Evolutionary conservation across 257 asterid genomes (phyloP), one percentile per base, ranked within the genome.

Genomic region (Echites panduratus): DNA sequence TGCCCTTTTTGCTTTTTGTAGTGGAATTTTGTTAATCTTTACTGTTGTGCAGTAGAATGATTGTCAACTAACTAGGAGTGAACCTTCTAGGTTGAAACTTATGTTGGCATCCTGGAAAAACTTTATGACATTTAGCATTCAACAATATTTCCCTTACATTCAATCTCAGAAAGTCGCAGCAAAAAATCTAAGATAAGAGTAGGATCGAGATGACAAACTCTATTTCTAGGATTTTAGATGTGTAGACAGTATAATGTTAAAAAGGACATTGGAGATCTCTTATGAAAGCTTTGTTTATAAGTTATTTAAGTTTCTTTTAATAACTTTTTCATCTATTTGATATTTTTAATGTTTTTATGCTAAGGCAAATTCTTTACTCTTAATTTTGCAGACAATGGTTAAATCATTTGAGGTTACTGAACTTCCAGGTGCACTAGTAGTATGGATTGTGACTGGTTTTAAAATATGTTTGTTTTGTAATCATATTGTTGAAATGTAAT

Each of bases 351-450:
- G 8, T 2, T n/a, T 24, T 43, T 50, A 40, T 70, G 48, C 74
- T 78, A 40, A 78, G 68, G 68, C 54, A 27, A 80, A 75, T 69
- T 69, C 75, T 57, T 52, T 72, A 29, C 47, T 61, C 64, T 32
- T 50, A 77, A 32, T 77, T 71, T 79, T 90, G 89, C 96, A 95
- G 99, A 85, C 87, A 58, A 87, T 89, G 96, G 94, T 77, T 68
- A 90, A 92, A 83, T 92, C 99, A 27, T 95, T 95, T 67, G 99
- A 95, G 87, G 97, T 82, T 73, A 89, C 98, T 49, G 99, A 95
- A 73, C 85, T 92, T 64, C 99, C 99, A 92, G 99, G 99, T 91
- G 77, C 81, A 56, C 70, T 69, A 76, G 56, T 78, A 38, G 62
- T 79, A 73, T 70, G 41, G 22, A 45, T 43, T 61, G 24, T 67